A percentile compares a stretch with the other conserved stretches of the same genome.
phyloP scores from a whole-genome alignment of 495 filamentous ascomycete genomes.

The Lasiosphaeria ovina region DNA sequence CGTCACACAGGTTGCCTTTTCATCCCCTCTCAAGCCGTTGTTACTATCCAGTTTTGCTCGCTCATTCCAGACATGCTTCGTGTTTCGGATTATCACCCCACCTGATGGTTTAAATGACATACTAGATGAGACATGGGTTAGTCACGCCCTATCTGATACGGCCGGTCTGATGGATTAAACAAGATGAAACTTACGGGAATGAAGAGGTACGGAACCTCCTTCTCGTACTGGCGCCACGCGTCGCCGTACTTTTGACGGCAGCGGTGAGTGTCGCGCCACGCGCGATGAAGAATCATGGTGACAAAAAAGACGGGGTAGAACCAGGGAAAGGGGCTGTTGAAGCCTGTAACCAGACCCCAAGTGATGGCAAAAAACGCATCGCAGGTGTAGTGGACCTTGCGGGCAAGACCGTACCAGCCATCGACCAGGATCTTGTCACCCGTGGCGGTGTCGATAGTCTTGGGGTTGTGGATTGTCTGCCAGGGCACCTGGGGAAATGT shows the following conservation, averaged over 20 bases:
- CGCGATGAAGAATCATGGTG: slow-evolving; percentile 88
- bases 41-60: no score
- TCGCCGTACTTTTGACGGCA: slow-evolving; percentile 90
- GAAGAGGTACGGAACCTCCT: slow-evolving; percentile 85
- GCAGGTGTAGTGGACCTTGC: slow-evolving; percentile 95
- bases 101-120: slow-evolving; percentile 26
- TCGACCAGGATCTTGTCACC: slow-evolving; percentile 83
- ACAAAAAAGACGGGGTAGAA: slow-evolving; percentile 94
- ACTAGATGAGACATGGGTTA: slow-evolving; percentile 17
- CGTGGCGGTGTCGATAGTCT: slow-evolving; percentile 72
- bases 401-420: slow-evolving; percentile 90
- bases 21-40: no score
- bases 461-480: slow-evolving; percentile 82
- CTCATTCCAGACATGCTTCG: no score
- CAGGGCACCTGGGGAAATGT: slow-evolving; percentile 94
- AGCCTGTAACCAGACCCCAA: slow-evolving; percentile 61
- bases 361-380: slow-evolving; percentile 74
- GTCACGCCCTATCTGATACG: neutral
- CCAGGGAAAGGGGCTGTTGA: slow-evolving; percentile 87
- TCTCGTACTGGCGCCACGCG: slow-evolving; percentile 87
- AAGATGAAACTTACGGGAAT: slow-evolving; percentile 76
- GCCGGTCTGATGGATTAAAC: neutral
- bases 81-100: no score
- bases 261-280: slow-evolving; percentile 76
- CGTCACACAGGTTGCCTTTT: no score